These are phyloP conservation scores for Silene vulgaris DNA, from an alignment of 179 eudicot species.

Conservation along the genomic window DNA sequence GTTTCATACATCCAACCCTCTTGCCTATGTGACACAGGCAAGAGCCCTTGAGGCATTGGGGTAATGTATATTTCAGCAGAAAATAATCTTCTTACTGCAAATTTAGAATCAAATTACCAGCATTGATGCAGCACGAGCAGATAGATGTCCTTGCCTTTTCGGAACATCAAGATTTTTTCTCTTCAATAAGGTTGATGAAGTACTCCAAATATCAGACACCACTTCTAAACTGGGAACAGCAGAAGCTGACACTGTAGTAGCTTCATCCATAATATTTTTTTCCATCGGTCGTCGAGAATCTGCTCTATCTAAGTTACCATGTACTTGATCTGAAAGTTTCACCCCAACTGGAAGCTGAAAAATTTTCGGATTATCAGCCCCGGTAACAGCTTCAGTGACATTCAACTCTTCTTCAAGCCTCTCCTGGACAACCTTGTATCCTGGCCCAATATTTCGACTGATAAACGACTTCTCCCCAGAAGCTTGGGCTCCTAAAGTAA, in stretches of 20 bases:
- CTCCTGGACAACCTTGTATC: constrained; percentile 32
- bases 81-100: constrained; percentile 1
- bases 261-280: constrained; percentile 28
- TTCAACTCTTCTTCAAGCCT: constrained; percentile 33
- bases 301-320: constrained; percentile 31
- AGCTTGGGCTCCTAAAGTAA: constrained; percentile 36
- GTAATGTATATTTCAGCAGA: too few relatives aligned
- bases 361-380: constrained; percentile 44
- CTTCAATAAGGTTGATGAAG: constrained; percentile 35
- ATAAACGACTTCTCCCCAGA: constrained; percentile 42
- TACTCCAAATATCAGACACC: constrained; percentile 36
- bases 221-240: constrained; percentile 32
- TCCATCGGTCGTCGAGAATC: constrained; percentile 29
- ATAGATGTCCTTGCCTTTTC: constrained; percentile 62
- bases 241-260: constrained; percentile 27
- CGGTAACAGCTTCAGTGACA: constrained; percentile 31
- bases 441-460: constrained; percentile 42
- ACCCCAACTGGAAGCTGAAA: constrained; percentile 83
- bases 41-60: too few relatives aligned
- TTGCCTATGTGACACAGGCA: too few relatives aligned
- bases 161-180: constrained; percentile 34
- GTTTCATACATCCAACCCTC: too few relatives aligned
- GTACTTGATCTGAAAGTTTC: constrained; percentile 39
- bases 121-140: constrained; percentile 91
- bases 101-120: constrained; percentile 46